Conservation (phyloP, 352 stramenopile genomes). For the Pythium periplocum region DNA sequence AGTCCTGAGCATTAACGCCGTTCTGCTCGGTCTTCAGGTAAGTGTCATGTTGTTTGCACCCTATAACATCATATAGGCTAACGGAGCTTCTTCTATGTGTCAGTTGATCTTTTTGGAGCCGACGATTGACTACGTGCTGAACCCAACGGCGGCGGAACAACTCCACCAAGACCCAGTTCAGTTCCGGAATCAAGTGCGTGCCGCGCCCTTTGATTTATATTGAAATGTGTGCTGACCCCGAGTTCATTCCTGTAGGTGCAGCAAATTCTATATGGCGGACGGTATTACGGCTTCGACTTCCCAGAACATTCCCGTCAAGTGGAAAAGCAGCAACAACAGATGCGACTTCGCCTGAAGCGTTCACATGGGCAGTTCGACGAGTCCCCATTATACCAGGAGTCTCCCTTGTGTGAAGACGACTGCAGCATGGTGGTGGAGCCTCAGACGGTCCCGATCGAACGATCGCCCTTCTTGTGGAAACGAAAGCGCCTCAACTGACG, state of each 20-base stretch:
- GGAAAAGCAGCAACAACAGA: slow-evolving; percentile 43
- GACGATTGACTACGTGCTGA: slow-evolving; percentile 51
- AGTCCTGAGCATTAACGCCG: slow-evolving; percentile 82
- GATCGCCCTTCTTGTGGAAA: slow-evolving; percentile 42
- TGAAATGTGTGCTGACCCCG: too few species aligned
- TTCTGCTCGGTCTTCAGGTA: slow-evolving; percentile 79
- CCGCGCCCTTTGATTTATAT: too few species aligned
- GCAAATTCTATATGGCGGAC: slow-evolving; percentile 58
- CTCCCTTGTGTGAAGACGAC: too few species aligned
- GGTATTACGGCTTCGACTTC: slow-evolving; percentile 60
- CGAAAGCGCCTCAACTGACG: slow-evolving; percentile 45
- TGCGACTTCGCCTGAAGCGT: slow-evolving; percentile 51
- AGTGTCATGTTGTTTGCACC: not conserved
- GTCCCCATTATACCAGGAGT: too few species aligned
- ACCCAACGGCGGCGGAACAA: slow-evolving; percentile 37
- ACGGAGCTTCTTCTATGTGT: slow-evolving; percentile 1
- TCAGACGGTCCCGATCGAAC: slow-evolving; percentile 1
- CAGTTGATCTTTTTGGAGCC: slow-evolving; percentile 75
- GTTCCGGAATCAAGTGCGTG: slow-evolving; percentile 33
- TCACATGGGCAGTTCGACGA: slow-evolving; percentile 17
- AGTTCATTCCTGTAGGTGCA: slow-evolving; percentile 22
- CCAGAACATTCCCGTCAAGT: slow-evolving; percentile 47
- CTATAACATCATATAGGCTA: not conserved
- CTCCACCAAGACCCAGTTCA: slow-evolving; percentile 30
- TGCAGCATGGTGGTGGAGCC: too few species aligned